Percentiles rank a stretch among this genome's conserved stretches.
phyloP scores from a whole-genome alignment of 208 protist genomes.

The Trypanosoma boissoni region DNA sequence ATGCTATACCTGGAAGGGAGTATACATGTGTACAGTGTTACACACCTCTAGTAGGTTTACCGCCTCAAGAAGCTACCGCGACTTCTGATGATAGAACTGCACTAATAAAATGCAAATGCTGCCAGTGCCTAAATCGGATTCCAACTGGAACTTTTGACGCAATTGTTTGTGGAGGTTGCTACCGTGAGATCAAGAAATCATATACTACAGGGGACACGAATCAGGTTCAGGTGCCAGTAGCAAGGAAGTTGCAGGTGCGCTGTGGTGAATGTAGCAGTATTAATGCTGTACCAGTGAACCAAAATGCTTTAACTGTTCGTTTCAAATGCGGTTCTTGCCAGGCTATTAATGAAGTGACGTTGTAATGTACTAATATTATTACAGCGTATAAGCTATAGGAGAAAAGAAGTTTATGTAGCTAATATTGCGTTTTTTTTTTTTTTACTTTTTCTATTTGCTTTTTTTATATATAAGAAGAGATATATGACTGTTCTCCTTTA shows the following conservation, averaged over 20 bases:
- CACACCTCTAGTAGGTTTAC: conserved; percentile 29
- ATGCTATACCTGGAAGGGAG: conserved; percentile 29
- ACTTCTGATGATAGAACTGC: not conserved
- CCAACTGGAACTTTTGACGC: conserved; percentile 51
- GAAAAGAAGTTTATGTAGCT: too few species aligned
- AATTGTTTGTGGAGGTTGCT: conserved; percentile 65
- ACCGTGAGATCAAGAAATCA: conserved; percentile 34
- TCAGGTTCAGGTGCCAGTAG: not conserved
- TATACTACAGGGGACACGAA: not conserved
- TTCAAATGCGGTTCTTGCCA: conserved; percentile 78
- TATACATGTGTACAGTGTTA: conserved; percentile 58
- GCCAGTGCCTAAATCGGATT: conserved; percentile 53
- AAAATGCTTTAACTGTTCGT: conserved; percentile 38
- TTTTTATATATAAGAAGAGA: conserved; percentile 10
- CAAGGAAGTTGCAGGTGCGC: conserved; percentile 54
- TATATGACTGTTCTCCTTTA: conserved; percentile 12
- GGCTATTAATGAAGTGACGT: conserved; percentile 54
- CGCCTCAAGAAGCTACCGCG: not conserved
- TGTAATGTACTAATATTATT: conserved; percentile 11
- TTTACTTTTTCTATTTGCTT: conserved; percentile 12
- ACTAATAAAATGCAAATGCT: conserved; percentile 50
- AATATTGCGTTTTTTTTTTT: conserved; percentile 20
- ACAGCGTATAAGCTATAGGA: too few species aligned
- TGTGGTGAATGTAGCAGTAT: conserved; percentile 60
- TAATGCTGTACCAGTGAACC: conserved; percentile 49